Base-by-base conservation (phyloP, 768 basidiomycete species). In the Podaxis sp. region DNA sequence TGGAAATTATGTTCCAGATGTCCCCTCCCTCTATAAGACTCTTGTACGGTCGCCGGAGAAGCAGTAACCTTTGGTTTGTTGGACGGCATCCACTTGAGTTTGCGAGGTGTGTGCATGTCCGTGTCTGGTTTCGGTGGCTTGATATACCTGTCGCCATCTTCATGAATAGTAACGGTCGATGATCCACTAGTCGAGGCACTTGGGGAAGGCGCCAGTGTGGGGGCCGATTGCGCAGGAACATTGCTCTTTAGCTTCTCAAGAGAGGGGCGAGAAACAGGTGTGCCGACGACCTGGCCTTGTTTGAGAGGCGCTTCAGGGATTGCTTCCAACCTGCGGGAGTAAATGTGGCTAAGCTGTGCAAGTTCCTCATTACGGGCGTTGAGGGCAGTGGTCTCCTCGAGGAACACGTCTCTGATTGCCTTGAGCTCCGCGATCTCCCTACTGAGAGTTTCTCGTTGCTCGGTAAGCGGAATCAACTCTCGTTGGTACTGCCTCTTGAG, bases 291-390 rank as follows among this genome's bases (percentile, higher is more conserved):
- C 17, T 72, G 69, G 36, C 66, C 66, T 27, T 70, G 68, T 61
- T 75, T 78, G 12, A 66, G 55, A 13, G 74, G 71, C 1, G 68
- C 68, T 63, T 82, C 80, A 15, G 76, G 75, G 25, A 75, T 72
- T 27, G 70, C 73, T 55, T 97, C 96, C 69, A 92, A 83, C 63
- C 92, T 89, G 38, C 92, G 87, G 9, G 86, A 76, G 65, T 96
- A 92, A 36, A 93, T 90, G 4, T 89, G 83, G 66, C 91, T 91
- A 49, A 98, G 84, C 72, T 94, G 91, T 1, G 91, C 90, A 5
- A 99, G 82, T 72, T 96, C 93, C 68, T 96, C 94, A 75, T 98
- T 98, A 53, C 94, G 87, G 5, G 88, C 88, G 71, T 93, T 94
- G 55, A 99, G 82, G 22, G 89, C 88, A 0, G 94, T 90, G 0